phyloP scores from a whole-genome alignment of 2,329 filamentous ascomycete species.

The Aspergillus pseudotamarii region DNA sequence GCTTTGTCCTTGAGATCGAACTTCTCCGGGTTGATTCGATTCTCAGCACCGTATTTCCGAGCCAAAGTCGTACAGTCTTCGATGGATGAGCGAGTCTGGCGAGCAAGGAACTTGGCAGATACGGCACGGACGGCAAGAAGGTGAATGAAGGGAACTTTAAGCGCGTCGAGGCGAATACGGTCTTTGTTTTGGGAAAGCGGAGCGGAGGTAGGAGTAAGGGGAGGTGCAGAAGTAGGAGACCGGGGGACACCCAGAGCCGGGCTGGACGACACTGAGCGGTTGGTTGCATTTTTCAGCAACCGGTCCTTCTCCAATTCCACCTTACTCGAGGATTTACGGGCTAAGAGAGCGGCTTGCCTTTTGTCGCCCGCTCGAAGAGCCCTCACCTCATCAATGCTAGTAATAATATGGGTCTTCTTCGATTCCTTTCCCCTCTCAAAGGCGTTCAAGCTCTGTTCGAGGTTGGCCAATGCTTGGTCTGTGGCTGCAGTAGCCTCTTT shows the following conservation, averaged over 20 bases:
- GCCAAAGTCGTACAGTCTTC: conserved; percentile 53
- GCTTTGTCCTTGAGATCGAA: conserved; percentile 60
- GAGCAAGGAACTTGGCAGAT: conserved; percentile 50
- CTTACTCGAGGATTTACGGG: conserved; percentile 39
- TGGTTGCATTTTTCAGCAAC: conserved; percentile 40
- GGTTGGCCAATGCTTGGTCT: conserved; percentile 61
- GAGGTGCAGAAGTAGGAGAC: conserved; percentile 39
- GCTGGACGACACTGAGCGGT: conserved; percentile 46
- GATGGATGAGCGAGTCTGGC: conserved; percentile 51
- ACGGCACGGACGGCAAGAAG: conserved; percentile 58
- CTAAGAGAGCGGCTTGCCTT: conserved; percentile 30
- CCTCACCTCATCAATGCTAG: conserved; percentile 39
- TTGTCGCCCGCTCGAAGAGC: conserved; percentile 40
- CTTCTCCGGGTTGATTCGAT: conserved; percentile 51
- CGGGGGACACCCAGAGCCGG: conserved; percentile 42
- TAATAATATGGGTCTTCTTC: conserved; percentile 53
- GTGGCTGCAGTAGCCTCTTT: conserved; percentile 58
- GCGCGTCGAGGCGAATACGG: conserved; percentile 45
- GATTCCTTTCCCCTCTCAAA: conserved; percentile 64
- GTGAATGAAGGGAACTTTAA: conserved; percentile 51
- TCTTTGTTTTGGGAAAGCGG: conserved; percentile 41
- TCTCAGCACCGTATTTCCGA: conserved; percentile 57
- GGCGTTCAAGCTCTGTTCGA: conserved; percentile 62
- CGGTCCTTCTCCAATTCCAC: conserved; percentile 46
- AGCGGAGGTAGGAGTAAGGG: conserved; percentile 48